phyloP scores from a whole-genome alignment of 768 basidiomycete species.

The Filobasidium wieringae region DNA sequence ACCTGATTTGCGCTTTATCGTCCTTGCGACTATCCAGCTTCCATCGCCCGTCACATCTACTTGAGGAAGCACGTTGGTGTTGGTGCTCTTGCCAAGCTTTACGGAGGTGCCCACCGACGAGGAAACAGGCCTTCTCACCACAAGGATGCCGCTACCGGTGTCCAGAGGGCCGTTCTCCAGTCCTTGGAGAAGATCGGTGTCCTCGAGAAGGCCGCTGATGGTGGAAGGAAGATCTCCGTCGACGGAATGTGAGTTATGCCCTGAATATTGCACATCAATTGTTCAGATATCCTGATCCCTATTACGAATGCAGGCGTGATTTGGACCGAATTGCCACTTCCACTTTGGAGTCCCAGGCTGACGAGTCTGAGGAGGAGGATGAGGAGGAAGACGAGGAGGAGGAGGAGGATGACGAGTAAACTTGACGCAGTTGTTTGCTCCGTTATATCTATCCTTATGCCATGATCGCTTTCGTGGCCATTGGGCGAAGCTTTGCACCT shows the following conservation, averaged over 20 bases:
- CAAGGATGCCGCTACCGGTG: conserved; percentile 66
- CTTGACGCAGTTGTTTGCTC: no score
- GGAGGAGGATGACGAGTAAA: conserved; percentile 23
- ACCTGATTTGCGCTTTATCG: not conserved
- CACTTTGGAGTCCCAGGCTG: conserved; percentile 37
- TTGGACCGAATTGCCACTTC: conserved; percentile 48
- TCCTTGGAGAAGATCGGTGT: conserved; percentile 98
- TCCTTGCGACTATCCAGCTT: conserved; percentile 47
- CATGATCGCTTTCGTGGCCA: no score
- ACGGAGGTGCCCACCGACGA: conserved; percentile 89
- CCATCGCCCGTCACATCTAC: conserved; percentile 97
- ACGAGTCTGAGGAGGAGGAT: conserved; percentile 27
- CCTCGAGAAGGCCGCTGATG: conserved; percentile 81
- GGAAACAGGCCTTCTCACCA: conserved; percentile 97
- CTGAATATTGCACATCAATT: not conserved
- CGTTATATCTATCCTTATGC: no score
- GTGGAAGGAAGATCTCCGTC: conserved; percentile 89
- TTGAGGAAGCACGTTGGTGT: conserved; percentile 94
- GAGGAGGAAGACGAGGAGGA: conserved; percentile 39
- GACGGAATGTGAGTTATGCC: conserved; percentile 58
- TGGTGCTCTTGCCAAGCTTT: conserved; percentile 70
- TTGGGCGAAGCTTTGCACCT: no score
- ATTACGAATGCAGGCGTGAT: conserved; percentile 47
- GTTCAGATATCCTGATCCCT: not conserved
- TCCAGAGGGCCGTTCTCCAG: conserved; percentile 93